These are phyloP conservation scores for Rhodotorula mucilaginosa DNA, from an alignment of 1,284 basidiomycete species.

Conservation along the genomic window DNA sequence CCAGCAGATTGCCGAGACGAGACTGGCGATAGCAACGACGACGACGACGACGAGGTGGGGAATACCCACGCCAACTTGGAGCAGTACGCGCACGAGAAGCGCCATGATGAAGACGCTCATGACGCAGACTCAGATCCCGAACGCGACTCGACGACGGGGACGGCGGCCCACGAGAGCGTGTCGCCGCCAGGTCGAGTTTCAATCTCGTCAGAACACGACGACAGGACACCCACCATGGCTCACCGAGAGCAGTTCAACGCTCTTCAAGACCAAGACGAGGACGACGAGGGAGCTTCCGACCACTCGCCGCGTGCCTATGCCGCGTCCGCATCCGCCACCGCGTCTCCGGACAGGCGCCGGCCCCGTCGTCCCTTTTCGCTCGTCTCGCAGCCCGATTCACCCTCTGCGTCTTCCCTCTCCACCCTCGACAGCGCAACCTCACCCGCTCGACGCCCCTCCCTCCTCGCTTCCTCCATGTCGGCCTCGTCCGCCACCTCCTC, in stretches of 20 bases:
- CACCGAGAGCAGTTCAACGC: neutral
- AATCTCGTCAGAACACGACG: neutral
- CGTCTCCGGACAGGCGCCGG: neutral
- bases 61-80: neutral
- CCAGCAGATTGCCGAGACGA: neutral
- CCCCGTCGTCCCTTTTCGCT: constrained; percentile 23
- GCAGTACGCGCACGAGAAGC: neutral
- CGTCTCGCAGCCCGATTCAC: constrained; percentile 26
- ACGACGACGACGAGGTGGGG: neutral
- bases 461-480: neutral
- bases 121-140: neutral
- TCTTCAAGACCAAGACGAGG: neutral
- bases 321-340: neutral
- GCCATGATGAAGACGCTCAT: neutral
- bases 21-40: too few species aligned
- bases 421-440: neutral
- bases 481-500: neutral
- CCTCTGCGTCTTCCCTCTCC: constrained; percentile 2
- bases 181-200: neutral
- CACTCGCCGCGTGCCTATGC: neutral
- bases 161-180: neutral
- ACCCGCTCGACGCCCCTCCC: neutral
- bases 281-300: neutral
- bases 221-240: neutral
- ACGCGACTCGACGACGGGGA: neutral